Evolutionary conservation across 805 yeast genomes (phyloP).

Genomic region (Saccharomycopsis sp.): DNA sequence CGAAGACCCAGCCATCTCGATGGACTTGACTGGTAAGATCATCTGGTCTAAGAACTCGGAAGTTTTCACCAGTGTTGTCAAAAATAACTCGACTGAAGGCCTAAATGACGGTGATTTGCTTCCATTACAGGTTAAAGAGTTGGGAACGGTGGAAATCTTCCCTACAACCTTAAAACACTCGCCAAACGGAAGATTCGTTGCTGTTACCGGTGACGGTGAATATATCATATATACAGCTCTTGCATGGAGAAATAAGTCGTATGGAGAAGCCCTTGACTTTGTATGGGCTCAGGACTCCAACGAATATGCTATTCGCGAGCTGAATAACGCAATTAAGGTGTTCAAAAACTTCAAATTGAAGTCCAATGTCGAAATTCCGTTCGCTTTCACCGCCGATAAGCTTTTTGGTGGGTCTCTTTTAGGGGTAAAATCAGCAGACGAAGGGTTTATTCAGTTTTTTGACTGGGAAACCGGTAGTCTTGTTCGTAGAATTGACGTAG

Average conservation of each 20-base stretch:
- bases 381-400: slow-evolving; percentile 68
- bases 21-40: slow-evolving; percentile 89
- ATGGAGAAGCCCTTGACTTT: slow-evolving; percentile 84
- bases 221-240: slow-evolving; percentile 91
- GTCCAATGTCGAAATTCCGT: slow-evolving; percentile 52
- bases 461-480: slow-evolving; percentile 88
- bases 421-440: slow-evolving; percentile 61
- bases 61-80: slow-evolving; percentile 75
- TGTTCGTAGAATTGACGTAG: slow-evolving; percentile 86
- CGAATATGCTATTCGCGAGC: slow-evolving; percentile 75
- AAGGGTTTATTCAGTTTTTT: slow-evolving; percentile 78
- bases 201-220: slow-evolving; percentile 98
- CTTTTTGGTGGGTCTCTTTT: slow-evolving; percentile 85
- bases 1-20: slow-evolving; percentile 87
- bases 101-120: slow-evolving; percentile 76
- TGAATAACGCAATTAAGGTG: slow-evolving; percentile 56
- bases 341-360: slow-evolving; percentile 83
- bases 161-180: slow-evolving; percentile 86
- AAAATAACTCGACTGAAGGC: slow-evolving; percentile 49
- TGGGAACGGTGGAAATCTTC: slow-evolving; percentile 90
- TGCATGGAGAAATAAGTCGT: slow-evolving; percentile 96
- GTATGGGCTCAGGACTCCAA: slow-evolving; percentile 94
- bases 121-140: slow-evolving; percentile 75
- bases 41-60: slow-evolving; percentile 90
- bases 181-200: slow-evolving; percentile 94